Percentiles rank a stretch among this genome's conserved stretches.
These are phyloP conservation scores for Neofusicoccum laricinum DNA, from an alignment of 2,329 filamentous ascomycete species.

Conservation along the genomic window DNA sequence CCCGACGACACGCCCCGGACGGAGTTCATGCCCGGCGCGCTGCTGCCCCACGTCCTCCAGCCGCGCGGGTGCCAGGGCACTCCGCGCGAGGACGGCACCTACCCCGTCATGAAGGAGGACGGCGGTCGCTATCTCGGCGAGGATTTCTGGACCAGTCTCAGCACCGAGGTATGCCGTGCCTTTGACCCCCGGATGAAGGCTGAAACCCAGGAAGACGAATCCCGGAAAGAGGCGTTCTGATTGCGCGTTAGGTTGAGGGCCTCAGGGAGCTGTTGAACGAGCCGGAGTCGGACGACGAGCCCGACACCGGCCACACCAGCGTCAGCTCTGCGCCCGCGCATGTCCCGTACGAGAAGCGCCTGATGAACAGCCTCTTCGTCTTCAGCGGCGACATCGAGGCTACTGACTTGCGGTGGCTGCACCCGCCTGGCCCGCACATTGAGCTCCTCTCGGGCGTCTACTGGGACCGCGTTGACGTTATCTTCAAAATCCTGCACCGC, in stretches of 20 bases:
- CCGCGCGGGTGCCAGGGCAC: not conserved
- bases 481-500: conserved; percentile 70
- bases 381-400: conserved; percentile 18
- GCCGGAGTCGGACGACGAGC: conserved; percentile 26
- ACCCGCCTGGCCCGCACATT: conserved; percentile 64
- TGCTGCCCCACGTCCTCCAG: not conserved
- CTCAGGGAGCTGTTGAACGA: conserved; percentile 29
- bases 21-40: not conserved
- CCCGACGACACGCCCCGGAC: not conserved
- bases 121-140: conserved; percentile 29
- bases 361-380: conserved; percentile 24
- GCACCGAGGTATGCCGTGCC: conserved; percentile 31
- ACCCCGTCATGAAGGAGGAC: conserved; percentile 15
- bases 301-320: not conserved
- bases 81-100: conserved; percentile 10
- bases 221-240: not conserved
- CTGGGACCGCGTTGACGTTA: conserved; percentile 69
- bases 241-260: not conserved
- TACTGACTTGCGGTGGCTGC: conserved; percentile 37
- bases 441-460: conserved; percentile 73
- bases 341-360: conserved; percentile 18
- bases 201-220: too few relatives aligned
- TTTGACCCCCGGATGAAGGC: too few relatives aligned
- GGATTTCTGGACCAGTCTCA: conserved; percentile 31
- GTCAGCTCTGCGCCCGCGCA: conserved; percentile 7